phyloP scores from a whole-genome alignment of 2,329 filamentous ascomycete species.

The Alternaria panax region DNA sequence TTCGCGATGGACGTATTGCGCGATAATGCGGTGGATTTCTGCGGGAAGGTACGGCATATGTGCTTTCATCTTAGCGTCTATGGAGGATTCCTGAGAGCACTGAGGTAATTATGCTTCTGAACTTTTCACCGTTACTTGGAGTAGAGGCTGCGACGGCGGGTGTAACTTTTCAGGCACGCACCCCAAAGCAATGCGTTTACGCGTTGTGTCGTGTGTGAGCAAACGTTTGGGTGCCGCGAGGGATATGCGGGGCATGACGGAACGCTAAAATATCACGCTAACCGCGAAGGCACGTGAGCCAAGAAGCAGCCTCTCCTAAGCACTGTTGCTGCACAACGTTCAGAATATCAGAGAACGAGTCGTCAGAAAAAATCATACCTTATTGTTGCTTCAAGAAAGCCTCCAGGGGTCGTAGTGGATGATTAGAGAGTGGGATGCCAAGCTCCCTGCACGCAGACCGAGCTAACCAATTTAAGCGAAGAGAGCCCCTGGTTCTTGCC shows the following conservation, averaged over 20 bases:
- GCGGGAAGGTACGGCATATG: constrained; percentile 17
- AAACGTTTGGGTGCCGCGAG: background rate
- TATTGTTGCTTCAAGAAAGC: background rate
- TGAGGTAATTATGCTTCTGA: background rate
- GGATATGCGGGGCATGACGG: background rate
- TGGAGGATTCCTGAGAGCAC: background rate
- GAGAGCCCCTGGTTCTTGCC: background rate
- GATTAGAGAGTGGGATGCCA: background rate
- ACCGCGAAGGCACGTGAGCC: constrained; percentile 9
- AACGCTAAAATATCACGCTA: background rate
- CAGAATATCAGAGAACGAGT: background rate
- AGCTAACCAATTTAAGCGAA: background rate
- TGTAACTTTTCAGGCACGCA: background rate
- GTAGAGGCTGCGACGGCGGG: background rate
- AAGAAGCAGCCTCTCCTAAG: background rate
- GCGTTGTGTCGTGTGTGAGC: background rate
- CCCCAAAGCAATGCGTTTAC: background rate
- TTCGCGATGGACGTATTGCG: constrained; percentile 8
- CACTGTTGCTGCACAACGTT: background rate
- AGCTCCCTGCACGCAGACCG: background rate
- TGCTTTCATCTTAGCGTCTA: background rate
- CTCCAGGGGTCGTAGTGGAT: background rate
- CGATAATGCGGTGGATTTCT: constrained; percentile 20
- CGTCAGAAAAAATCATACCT: background rate
- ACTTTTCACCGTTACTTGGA: background rate